Evolutionary conservation across 257 asterid species (phyloP), one percentile per base, ranked within the genome.

Genomic region (Penstemon davidsonii): DNA sequence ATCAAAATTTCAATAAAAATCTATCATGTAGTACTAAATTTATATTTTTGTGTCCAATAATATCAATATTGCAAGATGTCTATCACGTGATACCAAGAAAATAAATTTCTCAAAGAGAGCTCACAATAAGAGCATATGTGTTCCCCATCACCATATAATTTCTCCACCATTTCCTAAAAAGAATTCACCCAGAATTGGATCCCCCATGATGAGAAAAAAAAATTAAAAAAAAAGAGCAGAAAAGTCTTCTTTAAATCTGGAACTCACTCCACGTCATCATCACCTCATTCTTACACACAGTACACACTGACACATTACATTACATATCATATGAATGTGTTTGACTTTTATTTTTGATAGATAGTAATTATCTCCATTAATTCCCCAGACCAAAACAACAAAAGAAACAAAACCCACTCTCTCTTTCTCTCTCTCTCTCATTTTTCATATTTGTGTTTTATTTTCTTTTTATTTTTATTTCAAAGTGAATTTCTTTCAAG

Each of bases 321-420:
- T 25, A 25, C 33, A 25, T 25, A 25, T 25, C 86, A 76, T 60
- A 76, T 79, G 83, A 75, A 79, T 70, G 75, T 13, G 77, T 79
- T 84, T 84, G 89, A 84, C 89, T 84, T 84, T 81, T 77, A 46
- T 81, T 71, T 74, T 78, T 81, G 86, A 73, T 53, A 64, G 75
- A 76, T 81, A 76, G 80, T 79, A 79, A 81, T 77, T 84, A 84
- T 84, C 77, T 76, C 64, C 79, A 65, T 73, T 62, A 69, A 38
- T 36, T 10, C 68, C 45, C 11, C 43, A 25, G 33, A 52, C 43
- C 37, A 67, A 7, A 58, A 61, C 38, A 11, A 42, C 12, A 12
- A 1, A n/a, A 60, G 13, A 60, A 1, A 6, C 5, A 41, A 43
- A 61, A 60, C 68, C 54, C 37, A 19, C 50, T 43, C 69, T 63